Percentiles rank a stretch among this genome's conserved stretches.
Conservation (phyloP, 2,329 filamentous ascomycete species). For the Venturia nashicola region DNA sequence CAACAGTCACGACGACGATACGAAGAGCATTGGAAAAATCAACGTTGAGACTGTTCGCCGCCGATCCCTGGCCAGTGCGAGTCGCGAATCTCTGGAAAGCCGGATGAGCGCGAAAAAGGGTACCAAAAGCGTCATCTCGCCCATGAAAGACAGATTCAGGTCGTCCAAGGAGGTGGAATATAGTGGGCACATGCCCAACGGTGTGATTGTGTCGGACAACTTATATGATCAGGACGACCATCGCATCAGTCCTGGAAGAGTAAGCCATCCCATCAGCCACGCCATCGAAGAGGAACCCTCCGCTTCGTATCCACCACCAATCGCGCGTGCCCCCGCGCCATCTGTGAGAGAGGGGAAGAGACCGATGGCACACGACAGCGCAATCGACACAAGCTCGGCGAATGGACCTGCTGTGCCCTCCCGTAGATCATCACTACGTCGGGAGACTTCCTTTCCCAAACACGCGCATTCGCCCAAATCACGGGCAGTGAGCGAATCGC, state of each 20-base stretch:
- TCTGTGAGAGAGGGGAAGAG: slow-evolving; percentile 5
- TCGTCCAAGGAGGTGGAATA: background rate
- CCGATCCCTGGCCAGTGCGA: slow-evolving; percentile 18
- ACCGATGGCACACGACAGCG: background rate
- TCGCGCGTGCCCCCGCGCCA: background rate
- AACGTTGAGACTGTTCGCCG: slow-evolving; percentile 24
- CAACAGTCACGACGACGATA: slow-evolving; percentile 17
- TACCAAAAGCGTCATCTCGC: background rate
- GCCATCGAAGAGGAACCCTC: slow-evolving; percentile 6
- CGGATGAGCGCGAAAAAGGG: slow-evolving; percentile 19
- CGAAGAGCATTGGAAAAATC: slow-evolving; percentile 27
- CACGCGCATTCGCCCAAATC: background rate
- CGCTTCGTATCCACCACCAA: background rate
- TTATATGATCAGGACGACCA: background rate
- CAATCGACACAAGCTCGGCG: background rate
- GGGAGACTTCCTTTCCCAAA: background rate
- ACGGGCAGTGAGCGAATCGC: background rate
- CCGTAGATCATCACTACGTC: slow-evolving; percentile 9
- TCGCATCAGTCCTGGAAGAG: slow-evolving; percentile 2
- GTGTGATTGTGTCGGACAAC: background rate
- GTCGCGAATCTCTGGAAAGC: slow-evolving; percentile 23
- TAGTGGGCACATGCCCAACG: background rate
- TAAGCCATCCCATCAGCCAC: background rate
- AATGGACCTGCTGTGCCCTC: slow-evolving; percentile 7
- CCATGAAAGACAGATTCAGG: background rate